Evolutionary conservation across 192 early-diverging fungal genomes (phyloP).

Genomic region (Chytriomyces confervae): DNA sequence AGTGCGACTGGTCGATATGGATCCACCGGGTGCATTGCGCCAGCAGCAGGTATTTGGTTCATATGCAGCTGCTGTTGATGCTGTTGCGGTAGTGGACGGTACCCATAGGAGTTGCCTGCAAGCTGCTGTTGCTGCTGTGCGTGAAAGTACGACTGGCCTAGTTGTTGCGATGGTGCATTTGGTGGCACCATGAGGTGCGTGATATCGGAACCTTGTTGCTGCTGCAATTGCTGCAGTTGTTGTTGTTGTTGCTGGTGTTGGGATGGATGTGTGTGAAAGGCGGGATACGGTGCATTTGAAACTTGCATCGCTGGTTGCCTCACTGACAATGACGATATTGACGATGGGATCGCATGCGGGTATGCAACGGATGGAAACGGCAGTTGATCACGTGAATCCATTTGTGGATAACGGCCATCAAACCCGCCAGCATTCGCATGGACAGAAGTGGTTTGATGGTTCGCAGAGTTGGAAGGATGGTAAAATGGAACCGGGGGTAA

Average conservation of each 20-base stretch:
- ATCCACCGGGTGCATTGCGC: neutral
- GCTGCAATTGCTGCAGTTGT: neutral
- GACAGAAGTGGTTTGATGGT: neutral
- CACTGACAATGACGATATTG: neutral
- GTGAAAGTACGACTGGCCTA: neutral
- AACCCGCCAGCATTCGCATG: neutral
- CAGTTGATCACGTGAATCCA: neutral
- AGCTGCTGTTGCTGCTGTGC: neutral
- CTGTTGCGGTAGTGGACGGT: neutral
- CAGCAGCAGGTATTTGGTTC: neutral
- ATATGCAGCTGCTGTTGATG: neutral
- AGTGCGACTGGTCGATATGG: neutral
- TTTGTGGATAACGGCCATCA: neutral
- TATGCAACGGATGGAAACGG: neutral
- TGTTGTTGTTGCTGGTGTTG: neutral
- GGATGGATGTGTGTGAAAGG: slow-evolving; percentile 1
- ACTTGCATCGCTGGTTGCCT: neutral
- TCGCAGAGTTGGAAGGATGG: neutral
- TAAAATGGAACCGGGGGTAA: neutral
- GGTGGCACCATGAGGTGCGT: neutral
- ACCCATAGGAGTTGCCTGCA: neutral
- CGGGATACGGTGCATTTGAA: neutral
- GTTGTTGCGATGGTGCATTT: neutral
- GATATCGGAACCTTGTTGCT: neutral
- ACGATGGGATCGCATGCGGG: no score